Percentiles rank a stretch among this genome's conserved stretches.
Conservation (phyloP, 1,284 basidiomycete genomes). For the Cutaneotrichosporon sp. region DNA sequence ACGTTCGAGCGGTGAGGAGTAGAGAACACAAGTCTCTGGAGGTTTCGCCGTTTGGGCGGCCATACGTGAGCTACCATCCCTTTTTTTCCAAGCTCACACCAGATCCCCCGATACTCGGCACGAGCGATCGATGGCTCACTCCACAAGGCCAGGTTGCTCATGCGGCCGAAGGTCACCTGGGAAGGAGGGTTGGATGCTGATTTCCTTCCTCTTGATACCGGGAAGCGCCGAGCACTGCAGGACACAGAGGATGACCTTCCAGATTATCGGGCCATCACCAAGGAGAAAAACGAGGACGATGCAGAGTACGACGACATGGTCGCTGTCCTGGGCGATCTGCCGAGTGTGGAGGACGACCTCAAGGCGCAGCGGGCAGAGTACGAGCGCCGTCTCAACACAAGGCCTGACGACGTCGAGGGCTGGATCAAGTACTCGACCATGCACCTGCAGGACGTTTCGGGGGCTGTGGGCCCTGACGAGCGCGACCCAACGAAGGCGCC, state of each 20-base stretch:
- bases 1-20: slow-evolving; percentile 32
- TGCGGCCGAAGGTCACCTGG: slow-evolving; percentile 7
- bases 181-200: slow-evolving; percentile 10
- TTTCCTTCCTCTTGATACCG: slow-evolving; percentile 16
- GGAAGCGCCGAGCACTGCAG: neutral
- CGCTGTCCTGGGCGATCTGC: slow-evolving; percentile 28
- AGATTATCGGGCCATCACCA: slow-evolving; percentile 20
- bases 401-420: slow-evolving; percentile 35
- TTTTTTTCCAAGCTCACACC: neutral
- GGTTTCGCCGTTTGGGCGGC: slow-evolving; percentile 35
- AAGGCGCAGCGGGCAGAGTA: slow-evolving; percentile 33
- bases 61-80: slow-evolving; percentile 35
- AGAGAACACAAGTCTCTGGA: slow-evolving; percentile 34
- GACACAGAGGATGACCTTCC: slow-evolving; percentile 13
- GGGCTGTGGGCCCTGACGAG: neutral
- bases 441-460: slow-evolving; percentile 31
- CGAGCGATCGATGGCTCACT: slow-evolving; percentile 18
- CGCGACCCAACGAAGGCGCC: slow-evolving; percentile 16
- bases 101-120: slow-evolving; percentile 24
- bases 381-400: slow-evolving; percentile 33
- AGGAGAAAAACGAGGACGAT: slow-evolving; percentile 24
- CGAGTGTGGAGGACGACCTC: slow-evolving; percentile 38
- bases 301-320: slow-evolving; percentile 17
- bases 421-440: slow-evolving; percentile 48
- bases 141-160: slow-evolving; percentile 17